phyloP scores from a whole-genome alignment of 1,284 basidiomycete genomes.

The Cryptococcus deneoformans region DNA sequence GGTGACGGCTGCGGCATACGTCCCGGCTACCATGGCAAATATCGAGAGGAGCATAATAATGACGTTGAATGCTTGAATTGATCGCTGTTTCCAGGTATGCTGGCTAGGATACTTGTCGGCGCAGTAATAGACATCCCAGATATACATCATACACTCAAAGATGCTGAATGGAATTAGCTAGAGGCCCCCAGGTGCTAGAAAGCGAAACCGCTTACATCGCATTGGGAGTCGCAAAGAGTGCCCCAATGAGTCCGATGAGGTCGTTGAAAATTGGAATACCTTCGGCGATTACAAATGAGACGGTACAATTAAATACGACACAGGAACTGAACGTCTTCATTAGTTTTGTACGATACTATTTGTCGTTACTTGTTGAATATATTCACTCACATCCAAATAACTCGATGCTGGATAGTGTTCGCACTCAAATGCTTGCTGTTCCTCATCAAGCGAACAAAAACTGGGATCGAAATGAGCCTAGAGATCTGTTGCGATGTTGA shows the following conservation, averaged over 20 bases:
- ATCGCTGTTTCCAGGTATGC: conserved; percentile 15
- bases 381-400: conserved; percentile 52
- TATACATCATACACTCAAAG: conserved; percentile 7
- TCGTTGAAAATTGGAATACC: conserved; percentile 38
- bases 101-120: conserved; percentile 17
- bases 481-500: conserved; percentile 27
- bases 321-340: conserved; percentile 1
- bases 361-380: conserved; percentile 23
- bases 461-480: conserved; percentile 29
- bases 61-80: conserved; percentile 21
- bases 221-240: conserved; percentile 25
- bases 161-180: not conserved
- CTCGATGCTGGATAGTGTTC: conserved; percentile 60
- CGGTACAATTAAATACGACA: conserved; percentile 48
- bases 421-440: conserved; percentile 58
- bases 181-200: too few species aligned
- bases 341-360: too few species aligned
- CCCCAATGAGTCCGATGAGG: conserved; percentile 33
- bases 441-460: conserved; percentile 61
- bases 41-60: conserved; percentile 27
- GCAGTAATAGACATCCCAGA: conserved; percentile 9
- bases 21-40: conserved; percentile 34
- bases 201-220: too few species aligned
- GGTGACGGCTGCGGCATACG: conserved; percentile 35
- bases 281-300: conserved; percentile 14